Conservation (phyloP, 2,329 filamentous ascomycete species). For the Pseudopithomyces chartarum region DNA sequence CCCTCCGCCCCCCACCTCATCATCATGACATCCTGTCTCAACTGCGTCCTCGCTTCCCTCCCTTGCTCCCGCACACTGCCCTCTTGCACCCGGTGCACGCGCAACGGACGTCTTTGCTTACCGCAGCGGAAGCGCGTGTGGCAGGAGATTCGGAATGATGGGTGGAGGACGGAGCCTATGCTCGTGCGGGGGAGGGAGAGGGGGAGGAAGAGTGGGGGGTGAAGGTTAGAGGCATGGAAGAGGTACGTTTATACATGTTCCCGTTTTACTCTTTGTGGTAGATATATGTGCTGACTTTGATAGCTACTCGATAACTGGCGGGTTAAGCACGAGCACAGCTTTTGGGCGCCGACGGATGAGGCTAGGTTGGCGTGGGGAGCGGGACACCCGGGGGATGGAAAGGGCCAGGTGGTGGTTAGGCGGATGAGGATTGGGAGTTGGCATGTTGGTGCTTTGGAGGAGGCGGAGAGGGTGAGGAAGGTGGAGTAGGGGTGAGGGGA, state of each 20-base stretch:
- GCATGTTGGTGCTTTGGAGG: neutral
- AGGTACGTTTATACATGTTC: slow-evolving; percentile 20
- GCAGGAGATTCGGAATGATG: slow-evolving; percentile 14
- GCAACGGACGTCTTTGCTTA: slow-evolving; percentile 28
- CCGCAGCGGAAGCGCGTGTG: slow-evolving; percentile 23
- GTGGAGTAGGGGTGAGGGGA: too few relatives aligned
- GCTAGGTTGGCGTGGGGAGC: neutral
- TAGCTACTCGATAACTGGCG: slow-evolving; percentile 20
- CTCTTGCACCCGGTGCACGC: slow-evolving; percentile 32
- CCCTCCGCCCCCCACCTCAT: slow-evolving; percentile 16
- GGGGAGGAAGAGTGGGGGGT: slow-evolving; percentile 15
- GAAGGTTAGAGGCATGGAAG: slow-evolving; percentile 17
- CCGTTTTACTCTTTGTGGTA: neutral
- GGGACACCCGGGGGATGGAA: slow-evolving; percentile 16
- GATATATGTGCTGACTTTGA: neutral
- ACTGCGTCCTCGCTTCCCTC: slow-evolving; percentile 31
- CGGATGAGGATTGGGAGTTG: neutral
- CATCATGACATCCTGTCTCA: slow-evolving; percentile 33
- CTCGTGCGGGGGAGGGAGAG: slow-evolving; percentile 23
- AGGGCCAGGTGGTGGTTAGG: neutral
- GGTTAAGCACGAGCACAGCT: slow-evolving; percentile 20
- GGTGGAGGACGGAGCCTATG: slow-evolving; percentile 10
- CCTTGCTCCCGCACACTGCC: slow-evolving; percentile 37
- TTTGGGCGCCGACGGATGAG: slow-evolving; percentile 29
- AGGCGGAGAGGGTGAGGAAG: too few relatives aligned